These are phyloP conservation scores for Neoascochyta sp. DNA, from an alignment of 2,329 filamentous ascomycete species.

Conservation along the genomic window DNA sequence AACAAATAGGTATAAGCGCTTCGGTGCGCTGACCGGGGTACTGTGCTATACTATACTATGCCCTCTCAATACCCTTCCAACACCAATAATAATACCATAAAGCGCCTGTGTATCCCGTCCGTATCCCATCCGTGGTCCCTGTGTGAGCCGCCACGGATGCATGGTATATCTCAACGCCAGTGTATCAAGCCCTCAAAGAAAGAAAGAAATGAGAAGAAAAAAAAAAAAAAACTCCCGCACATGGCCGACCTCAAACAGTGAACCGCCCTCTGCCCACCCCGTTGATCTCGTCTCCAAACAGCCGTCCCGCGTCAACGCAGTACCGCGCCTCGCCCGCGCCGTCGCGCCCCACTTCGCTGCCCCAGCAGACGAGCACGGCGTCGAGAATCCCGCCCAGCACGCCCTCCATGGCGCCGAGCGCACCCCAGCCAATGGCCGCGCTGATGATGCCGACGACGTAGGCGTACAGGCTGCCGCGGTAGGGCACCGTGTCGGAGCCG, in stretches of 20 bases:
- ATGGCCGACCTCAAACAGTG: conserved; percentile 25
- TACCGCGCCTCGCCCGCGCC: conserved; percentile 69
- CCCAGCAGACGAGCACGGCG: conserved; percentile 88
- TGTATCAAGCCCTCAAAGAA: too few relatives aligned
- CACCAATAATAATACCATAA: too few relatives aligned
- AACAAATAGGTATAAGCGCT: too few relatives aligned
- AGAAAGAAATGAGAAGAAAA: too few relatives aligned
- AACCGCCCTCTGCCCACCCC: conserved; percentile 22
- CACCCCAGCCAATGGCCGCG: conserved; percentile 90
- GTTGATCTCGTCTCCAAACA: conserved; percentile 63
- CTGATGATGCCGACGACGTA: conserved; percentile 92
- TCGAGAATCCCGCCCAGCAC: conserved; percentile 84
- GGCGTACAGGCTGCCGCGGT: conserved; percentile 80
- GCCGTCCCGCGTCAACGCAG: conserved; percentile 83
- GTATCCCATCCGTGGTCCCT: too few relatives aligned
- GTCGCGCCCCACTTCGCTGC: conserved; percentile 62
- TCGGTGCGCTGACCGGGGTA: too few relatives aligned
- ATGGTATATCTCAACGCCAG: too few relatives aligned
- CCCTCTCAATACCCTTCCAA: too few relatives aligned
- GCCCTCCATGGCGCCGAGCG: conserved; percentile 86
- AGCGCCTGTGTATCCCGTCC: too few relatives aligned
- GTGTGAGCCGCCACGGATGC: too few relatives aligned
- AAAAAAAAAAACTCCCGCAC: too few relatives aligned
- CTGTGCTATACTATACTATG: too few relatives aligned
- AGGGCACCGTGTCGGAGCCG: conserved; percentile 45